Evolutionary conservation across 1,284 basidiomycete genomes (phyloP).

Genomic region (Apiotrichum laibachii): DNA sequence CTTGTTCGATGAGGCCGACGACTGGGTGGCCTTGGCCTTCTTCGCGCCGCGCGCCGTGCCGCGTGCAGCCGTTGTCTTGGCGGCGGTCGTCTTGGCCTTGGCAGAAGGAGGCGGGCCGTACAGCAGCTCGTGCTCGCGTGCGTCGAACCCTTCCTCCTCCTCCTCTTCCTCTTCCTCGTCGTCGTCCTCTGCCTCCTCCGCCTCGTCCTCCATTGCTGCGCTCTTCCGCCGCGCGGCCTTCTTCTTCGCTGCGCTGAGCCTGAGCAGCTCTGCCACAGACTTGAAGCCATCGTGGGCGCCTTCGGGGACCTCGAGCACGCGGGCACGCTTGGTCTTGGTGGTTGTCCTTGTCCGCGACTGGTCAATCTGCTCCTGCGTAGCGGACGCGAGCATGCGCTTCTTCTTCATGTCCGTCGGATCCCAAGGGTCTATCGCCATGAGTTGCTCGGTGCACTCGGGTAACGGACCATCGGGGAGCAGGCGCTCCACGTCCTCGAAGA

Average conservation of each 20-base stretch:
- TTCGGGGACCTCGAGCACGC: slow-evolving; percentile 45
- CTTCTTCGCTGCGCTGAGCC: slow-evolving; percentile 24
- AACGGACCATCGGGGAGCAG: slow-evolving; percentile 75
- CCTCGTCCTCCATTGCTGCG: background rate
- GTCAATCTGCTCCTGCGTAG: slow-evolving; percentile 10
- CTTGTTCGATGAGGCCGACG: background rate
- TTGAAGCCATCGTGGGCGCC: slow-evolving; percentile 46
- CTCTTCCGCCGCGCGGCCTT: slow-evolving; percentile 16
- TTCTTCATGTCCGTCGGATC: slow-evolving; percentile 40
- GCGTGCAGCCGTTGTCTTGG: background rate
- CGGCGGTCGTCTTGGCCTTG: background rate
- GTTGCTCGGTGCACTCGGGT: slow-evolving; percentile 74
- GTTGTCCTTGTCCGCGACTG: background rate
- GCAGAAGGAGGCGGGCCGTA: background rate
- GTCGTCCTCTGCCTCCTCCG: slow-evolving; percentile 5
- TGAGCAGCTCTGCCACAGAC: slow-evolving; percentile 41
- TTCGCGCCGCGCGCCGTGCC: slow-evolving; percentile 1
- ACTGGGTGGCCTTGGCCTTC: slow-evolving; percentile 1
- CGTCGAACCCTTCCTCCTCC: slow-evolving; percentile 17
- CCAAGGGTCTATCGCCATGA: slow-evolving; percentile 58
- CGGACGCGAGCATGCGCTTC: slow-evolving; percentile 25
- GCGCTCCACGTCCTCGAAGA: slow-evolving; percentile 86
- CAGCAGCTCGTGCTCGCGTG: slow-evolving; percentile 17
- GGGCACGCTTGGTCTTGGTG: slow-evolving; percentile 20
- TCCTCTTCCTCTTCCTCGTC: slow-evolving; percentile 4